phyloP scores from a whole-genome alignment of 192 early-diverging fungal species.

The Funneliformis mosseae region DNA sequence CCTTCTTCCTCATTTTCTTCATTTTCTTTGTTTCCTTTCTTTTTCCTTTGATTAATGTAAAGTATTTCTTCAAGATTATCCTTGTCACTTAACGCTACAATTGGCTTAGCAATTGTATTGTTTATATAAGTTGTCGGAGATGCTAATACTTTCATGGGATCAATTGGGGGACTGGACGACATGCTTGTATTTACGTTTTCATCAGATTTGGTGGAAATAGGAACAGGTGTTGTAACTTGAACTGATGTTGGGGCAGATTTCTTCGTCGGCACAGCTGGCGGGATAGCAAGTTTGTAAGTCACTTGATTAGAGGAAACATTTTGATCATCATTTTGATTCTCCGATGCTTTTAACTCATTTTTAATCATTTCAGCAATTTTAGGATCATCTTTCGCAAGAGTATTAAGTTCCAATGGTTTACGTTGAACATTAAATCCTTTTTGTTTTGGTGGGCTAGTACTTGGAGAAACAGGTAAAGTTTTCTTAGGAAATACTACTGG shows the following conservation, averaged over 20 bases:
- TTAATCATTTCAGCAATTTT: not conserved
- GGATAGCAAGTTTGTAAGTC: not conserved
- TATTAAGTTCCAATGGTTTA: slow-evolving; percentile 3
- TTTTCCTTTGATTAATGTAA: not conserved
- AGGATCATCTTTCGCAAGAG: not conserved
- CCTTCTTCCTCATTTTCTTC: not conserved
- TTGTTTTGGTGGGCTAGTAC: slow-evolving; percentile 9
- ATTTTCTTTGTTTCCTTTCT: not conserved
- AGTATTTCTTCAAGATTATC: not conserved
- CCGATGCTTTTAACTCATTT: not conserved
- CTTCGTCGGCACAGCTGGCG: not conserved
- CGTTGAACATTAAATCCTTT: slow-evolving; percentile 20
- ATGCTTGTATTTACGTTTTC: not conserved
- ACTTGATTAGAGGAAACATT: not conserved
- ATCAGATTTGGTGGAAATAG: not conserved
- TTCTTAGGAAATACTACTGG: not conserved
- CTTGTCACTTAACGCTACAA: not conserved
- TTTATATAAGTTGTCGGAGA: slow-evolving; percentile 22
- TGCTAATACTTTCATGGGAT: not conserved
- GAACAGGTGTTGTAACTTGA: not conserved
- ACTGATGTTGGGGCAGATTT: not conserved
- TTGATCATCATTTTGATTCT: not conserved
- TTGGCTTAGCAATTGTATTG: slow-evolving; percentile 18
- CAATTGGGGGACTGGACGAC: not conserved
- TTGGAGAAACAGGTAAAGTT: not conserved